Base-by-base conservation (phyloP, 2,329 filamentous ascomycete genomes). In the Colletotrichum australisinense region DNA sequence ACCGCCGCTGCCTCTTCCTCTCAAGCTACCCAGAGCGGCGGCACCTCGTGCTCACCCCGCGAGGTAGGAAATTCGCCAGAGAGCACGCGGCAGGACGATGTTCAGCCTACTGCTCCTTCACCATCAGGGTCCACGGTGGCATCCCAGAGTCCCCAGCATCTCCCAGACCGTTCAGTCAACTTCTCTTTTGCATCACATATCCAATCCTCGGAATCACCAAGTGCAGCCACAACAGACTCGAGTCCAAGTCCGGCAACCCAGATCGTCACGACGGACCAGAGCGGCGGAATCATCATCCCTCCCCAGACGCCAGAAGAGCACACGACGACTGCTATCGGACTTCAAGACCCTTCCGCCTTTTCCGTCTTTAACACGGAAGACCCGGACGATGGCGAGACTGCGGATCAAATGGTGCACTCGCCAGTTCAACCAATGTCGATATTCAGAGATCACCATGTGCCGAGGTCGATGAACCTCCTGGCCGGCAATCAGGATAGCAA, bases 401-500 rank as follows among this genome's bases (percentile, higher is more conserved):
- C 19, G 46, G 66, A 30, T 9, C 42, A 22, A n/a, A 24, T 55
- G 66, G 32, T 32, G 32, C 42, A 12, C n/a, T 53, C 59, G 2
- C 42, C 59, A 9, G 30, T 63, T 32, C 63, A 52, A 8, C 35
- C 30, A 19, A 32, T 42, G 6, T 69, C 66, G 19, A 35, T 53
- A 9, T 42, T 52, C 46, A 63, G 42, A 49, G 55, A 22, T 7
- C 49, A 63, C 56, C 42, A 49, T 49, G 12, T 60, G 22, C 26
- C 30, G 4, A 53, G 67, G 22, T 30, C 59, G 2, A 14, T 65
- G 22, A 49, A 52, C 7, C 22, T 71, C 9, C 52, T 75, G 1
- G 67, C 74, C 6, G 64, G 69, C 11, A 60, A 26, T 28, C 32
- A 62, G 1, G 49, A 67, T 46, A 83, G 83, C 30, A 53, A 79